Evolutionary conservation across 148 eudicot genomes (phyloP).

Genomic region (Selenicereus undatus): DNA sequence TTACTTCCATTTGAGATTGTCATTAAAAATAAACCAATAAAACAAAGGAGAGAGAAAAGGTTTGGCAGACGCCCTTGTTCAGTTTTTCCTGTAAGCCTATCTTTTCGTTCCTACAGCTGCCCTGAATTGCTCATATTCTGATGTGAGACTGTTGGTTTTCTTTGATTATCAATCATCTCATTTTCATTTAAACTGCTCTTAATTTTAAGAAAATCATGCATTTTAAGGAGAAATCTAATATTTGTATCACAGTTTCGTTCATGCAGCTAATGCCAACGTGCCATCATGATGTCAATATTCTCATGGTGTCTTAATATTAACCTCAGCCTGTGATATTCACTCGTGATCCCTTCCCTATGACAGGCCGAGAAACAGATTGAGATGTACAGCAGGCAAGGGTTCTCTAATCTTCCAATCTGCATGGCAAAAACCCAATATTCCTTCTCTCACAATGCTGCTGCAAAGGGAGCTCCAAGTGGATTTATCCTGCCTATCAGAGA

Average conservation of each 20-base stretch:
- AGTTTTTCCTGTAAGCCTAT: neutral
- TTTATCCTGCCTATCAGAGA: constrained; percentile 87
- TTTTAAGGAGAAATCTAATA: neutral
- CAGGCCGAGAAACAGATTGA: constrained; percentile 96
- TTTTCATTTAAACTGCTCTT: too few species aligned
- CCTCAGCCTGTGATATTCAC: neutral
- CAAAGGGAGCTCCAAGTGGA: constrained; percentile 90
- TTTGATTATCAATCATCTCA: too few species aligned
- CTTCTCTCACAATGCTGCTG: constrained; percentile 70
- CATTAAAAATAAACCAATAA: too few species aligned
- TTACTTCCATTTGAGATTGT: neutral
- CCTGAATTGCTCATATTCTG: neutral
- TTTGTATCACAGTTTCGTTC: neutral
- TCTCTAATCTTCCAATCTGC: constrained; percentile 83
- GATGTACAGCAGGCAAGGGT: constrained; percentile 88
- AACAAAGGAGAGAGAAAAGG: neutral
- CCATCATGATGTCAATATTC: neutral
- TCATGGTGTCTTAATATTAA: neutral
- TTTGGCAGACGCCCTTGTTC: too few species aligned
- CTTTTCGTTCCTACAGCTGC: neutral
- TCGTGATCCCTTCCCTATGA: neutral
- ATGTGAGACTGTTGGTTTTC: neutral
- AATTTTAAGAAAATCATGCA: neutral
- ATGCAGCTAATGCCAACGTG: neutral
- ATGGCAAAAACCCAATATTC: constrained; percentile 99